Evolutionary conservation across 331 rosid genomes (phyloP).

Genomic region (Stylosanthes scabra): DNA sequence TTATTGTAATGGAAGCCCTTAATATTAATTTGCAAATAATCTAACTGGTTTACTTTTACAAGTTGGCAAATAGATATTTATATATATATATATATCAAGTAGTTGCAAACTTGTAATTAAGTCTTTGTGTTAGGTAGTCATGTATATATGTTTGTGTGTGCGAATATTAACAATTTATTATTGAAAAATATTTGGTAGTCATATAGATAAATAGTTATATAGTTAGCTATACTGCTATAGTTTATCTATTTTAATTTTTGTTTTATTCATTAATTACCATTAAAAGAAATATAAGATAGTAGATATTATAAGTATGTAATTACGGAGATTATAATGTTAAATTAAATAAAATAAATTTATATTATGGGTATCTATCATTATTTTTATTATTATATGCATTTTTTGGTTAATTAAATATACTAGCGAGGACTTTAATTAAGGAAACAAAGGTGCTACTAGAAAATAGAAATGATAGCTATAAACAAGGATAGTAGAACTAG

Average conservation of each 20-base stretch:
- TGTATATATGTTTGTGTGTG: not conserved
- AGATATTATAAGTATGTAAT: too few relatives aligned
- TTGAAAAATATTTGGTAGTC: too few relatives aligned
- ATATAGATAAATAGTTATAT: too few relatives aligned
- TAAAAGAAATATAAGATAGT: too few relatives aligned
- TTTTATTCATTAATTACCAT: too few relatives aligned
- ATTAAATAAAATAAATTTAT: too few relatives aligned
- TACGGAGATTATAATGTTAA: too few relatives aligned
- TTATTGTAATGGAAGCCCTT: not conserved
- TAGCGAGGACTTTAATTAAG: constrained; percentile 1
- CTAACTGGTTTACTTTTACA: constrained; percentile 27
- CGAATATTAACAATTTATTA: too few relatives aligned
- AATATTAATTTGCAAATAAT: not conserved
- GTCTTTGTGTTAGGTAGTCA: constrained; percentile 13
- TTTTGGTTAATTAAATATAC: constrained; percentile 2
- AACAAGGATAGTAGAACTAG: not conserved
- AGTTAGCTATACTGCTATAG: too few relatives aligned
- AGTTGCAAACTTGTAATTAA: not conserved
- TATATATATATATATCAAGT: too few relatives aligned
- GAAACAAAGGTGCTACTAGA: not conserved
- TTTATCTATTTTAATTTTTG: too few relatives aligned
- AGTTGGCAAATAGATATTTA: not conserved
- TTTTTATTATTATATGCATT: not conserved
- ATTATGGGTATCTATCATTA: too few relatives aligned
- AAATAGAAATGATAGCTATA: constrained; percentile 10